phyloP scores from a whole-genome alignment of 2,329 filamentous ascomycete species.

The Xylariomycetidae sp. region DNA sequence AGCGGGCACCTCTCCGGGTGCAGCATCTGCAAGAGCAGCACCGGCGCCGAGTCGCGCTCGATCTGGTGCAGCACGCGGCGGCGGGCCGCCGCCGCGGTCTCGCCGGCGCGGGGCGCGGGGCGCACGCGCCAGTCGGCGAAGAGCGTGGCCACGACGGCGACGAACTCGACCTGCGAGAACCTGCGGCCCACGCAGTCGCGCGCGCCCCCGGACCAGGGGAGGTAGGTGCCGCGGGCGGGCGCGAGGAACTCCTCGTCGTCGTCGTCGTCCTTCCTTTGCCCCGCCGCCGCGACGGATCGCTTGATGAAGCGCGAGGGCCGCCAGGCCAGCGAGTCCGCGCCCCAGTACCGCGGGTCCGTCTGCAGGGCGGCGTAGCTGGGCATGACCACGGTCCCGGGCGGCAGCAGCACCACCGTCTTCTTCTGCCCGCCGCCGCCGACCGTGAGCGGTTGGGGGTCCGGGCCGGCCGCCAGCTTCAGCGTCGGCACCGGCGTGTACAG shows the following conservation, averaged over 20 bases:
- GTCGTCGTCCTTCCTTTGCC: too few relatives aligned
- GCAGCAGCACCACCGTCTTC: slow-evolving; percentile 11
- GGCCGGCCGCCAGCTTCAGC: slow-evolving; percentile 13
- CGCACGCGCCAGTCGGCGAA: slow-evolving; percentile 4
- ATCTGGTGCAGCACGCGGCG: slow-evolving; percentile 2
- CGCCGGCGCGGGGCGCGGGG: background rate
- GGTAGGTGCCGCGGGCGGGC: slow-evolving; percentile 11
- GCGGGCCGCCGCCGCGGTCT: slow-evolving; percentile 1
- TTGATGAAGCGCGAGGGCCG: slow-evolving; percentile 20
- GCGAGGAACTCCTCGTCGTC: slow-evolving; percentile 10
- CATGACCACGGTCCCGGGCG: slow-evolving; percentile 16
- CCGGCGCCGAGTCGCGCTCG: slow-evolving; percentile 6
- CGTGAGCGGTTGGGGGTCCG: slow-evolving; percentile 6
- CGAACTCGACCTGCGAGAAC: slow-evolving; percentile 27
- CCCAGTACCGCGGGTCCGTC: slow-evolving; percentile 21
- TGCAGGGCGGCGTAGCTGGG: slow-evolving; percentile 18
- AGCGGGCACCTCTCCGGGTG: slow-evolving; percentile 8
- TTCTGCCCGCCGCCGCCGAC: too few relatives aligned
- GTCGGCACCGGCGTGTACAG: slow-evolving; percentile 28
- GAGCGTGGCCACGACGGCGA: slow-evolving; percentile 13
- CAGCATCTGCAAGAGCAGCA: slow-evolving; percentile 8
- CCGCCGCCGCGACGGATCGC: background rate
- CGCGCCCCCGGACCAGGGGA: slow-evolving; percentile 24
- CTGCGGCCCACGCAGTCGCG: slow-evolving; percentile 24
- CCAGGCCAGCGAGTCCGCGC: slow-evolving; percentile 17